Conservation (phyloP, 148 eudicot species). For the Spergularia marina region DNA sequence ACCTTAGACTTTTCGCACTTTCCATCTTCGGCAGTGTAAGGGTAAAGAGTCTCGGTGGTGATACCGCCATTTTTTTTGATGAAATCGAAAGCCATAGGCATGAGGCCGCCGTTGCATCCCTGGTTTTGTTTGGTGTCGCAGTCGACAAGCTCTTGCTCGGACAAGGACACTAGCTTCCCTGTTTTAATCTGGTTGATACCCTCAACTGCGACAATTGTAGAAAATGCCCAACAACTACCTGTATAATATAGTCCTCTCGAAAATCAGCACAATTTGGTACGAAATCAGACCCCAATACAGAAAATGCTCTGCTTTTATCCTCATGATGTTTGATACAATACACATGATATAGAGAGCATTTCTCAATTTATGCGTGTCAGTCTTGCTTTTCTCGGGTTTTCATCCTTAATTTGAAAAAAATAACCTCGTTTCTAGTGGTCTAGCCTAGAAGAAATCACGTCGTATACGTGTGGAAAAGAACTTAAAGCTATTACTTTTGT, state of each 20-base stretch:
- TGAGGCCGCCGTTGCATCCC: constrained; percentile 89
- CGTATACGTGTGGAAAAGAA: too few species aligned
- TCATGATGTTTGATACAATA: too few species aligned
- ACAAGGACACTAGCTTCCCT: constrained; percentile 60
- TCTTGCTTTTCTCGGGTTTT: too few species aligned
- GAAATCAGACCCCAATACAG: too few species aligned
- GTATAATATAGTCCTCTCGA: not conserved
- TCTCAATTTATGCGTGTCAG: too few species aligned
- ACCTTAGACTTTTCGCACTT: constrained; percentile 57
- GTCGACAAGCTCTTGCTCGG: constrained; percentile 91
- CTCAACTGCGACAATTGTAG: constrained; percentile 73
- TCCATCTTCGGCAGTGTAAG: constrained; percentile 68
- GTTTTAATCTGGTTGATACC: constrained; percentile 92
- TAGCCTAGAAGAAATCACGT: too few species aligned
- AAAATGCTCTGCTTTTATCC: too few species aligned
- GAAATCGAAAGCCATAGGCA: constrained; percentile 78
- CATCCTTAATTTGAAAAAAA: too few species aligned
- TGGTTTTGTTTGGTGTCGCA: constrained; percentile 68
- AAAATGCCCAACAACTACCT: constrained; percentile 99
- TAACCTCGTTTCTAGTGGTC: too few species aligned
- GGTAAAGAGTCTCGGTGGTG: constrained; percentile 60
- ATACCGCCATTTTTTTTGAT: constrained; percentile 72
- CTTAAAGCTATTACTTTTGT: too few species aligned
- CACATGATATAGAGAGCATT: too few species aligned
- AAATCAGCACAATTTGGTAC: not conserved